These are phyloP conservation scores for Vigna trinervia DNA, from an alignment of 306 rosid species.

Conservation along the genomic window DNA sequence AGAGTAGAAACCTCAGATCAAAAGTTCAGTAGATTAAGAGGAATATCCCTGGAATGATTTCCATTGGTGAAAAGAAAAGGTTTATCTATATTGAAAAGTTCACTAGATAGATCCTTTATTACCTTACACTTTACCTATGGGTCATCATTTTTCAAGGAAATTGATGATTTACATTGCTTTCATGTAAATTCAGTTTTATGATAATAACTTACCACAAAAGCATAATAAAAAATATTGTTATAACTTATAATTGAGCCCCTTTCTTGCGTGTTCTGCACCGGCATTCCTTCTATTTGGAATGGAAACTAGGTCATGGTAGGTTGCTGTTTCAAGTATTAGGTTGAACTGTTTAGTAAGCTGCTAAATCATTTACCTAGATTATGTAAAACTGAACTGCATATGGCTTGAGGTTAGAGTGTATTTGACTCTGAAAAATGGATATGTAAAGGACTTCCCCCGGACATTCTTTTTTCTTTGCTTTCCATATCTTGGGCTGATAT, in stretches of 20 bases:
- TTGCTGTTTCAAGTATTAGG: not conserved
- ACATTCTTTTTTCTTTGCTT: not conserved
- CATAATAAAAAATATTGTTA: not conserved
- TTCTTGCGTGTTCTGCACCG: not conserved
- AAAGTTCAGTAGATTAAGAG: not conserved
- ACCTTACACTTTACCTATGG: not conserved
- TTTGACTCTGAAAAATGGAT: not conserved
- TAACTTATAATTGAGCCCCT: not conserved
- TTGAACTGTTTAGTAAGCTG: not conserved
- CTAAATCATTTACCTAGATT: not conserved
- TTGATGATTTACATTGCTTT: not conserved
- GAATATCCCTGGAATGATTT: not conserved
- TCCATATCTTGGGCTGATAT: not conserved
- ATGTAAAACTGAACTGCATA: conserved; percentile 11
- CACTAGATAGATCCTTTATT: too few species aligned
- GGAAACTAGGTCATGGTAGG: conserved; percentile 1
- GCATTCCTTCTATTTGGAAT: conserved; percentile 24
- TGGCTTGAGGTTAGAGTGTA: not conserved
- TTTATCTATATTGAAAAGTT: not conserved
- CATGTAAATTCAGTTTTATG: not conserved
- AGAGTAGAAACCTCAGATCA: conserved; percentile 3
- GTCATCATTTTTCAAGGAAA: not conserved
- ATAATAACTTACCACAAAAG: not conserved
- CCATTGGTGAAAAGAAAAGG: not conserved
- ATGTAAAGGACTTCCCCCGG: not conserved